These are phyloP conservation scores for Boletus eberwhitei DNA, from an alignment of 768 basidiomycete species.

Conservation along the genomic window DNA sequence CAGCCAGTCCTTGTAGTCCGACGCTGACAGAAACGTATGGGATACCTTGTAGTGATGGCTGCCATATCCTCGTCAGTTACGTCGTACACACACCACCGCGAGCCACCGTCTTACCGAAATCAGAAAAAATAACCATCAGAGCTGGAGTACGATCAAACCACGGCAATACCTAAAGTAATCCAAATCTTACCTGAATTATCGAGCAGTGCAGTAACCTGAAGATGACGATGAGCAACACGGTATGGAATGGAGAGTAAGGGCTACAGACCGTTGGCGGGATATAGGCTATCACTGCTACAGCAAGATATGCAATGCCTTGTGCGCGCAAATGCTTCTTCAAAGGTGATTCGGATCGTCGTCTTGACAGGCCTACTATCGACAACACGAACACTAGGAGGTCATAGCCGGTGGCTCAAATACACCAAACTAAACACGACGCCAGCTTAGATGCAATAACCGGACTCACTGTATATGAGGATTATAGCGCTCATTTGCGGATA, in stretches of 20 bases:
- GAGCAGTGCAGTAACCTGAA: constrained; percentile 8
- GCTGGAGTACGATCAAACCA: not conserved
- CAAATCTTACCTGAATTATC: constrained; percentile 1
- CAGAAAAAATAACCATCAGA: not conserved
- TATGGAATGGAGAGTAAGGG: not conserved
- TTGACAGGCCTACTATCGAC: constrained; percentile 14
- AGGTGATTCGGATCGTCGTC: constrained; percentile 4
- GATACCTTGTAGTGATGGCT: constrained; percentile 14
- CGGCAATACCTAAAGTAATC: not conserved
- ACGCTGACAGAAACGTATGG: not conserved
- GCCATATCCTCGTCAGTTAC: not conserved
- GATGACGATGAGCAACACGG: not conserved
- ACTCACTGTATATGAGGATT: constrained; percentile 17
- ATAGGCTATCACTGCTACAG: constrained; percentile 10
- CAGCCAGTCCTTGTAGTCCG: not conserved
- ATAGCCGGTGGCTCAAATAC: constrained; percentile 11
- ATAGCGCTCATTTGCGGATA: not conserved
- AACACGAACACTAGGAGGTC: constrained; percentile 21
- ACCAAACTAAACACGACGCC: not conserved
- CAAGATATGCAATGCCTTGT: constrained; percentile 21
- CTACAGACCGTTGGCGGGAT: constrained; percentile 9
- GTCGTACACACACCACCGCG: not conserved
- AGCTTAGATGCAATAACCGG: not conserved
- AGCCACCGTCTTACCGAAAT: not conserved
- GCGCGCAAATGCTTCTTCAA: constrained; percentile 13